Evolutionary conservation across 2,329 filamentous ascomycete genomes (phyloP), one percentile per base, ranked within the genome.

Genomic region (Nannizziopsis barbatae): DNA sequence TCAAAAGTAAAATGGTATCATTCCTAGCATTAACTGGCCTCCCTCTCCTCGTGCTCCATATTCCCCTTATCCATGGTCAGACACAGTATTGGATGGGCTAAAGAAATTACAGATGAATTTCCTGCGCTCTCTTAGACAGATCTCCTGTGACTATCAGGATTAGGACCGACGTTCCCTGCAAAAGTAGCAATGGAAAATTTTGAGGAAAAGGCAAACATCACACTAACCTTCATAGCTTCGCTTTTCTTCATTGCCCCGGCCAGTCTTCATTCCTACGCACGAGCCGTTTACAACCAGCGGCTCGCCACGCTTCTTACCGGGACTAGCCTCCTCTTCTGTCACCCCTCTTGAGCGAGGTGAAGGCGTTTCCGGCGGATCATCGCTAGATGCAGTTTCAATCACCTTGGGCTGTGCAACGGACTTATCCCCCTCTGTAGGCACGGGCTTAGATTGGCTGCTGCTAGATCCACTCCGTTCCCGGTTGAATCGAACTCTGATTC

Each of bases 231-330:
- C 48, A 42, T 39, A 44, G 4, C 40, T 44, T 37, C 32, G 18
- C 22, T 48, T 45, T 17, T 53, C 45, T 22, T 42, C 36, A 7
- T 40, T 41, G 10, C 32, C 36, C 33, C 45, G 15, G 15, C 44
- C 50, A 11, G 53, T 53, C 17, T 54, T 56, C 30, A 50, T 47
- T 15, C 60, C 57, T 17, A 56, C 47, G 10, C 57, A 57, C 15
- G 62, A 65, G 15, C 62, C 62, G 48, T 65, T 65, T 7, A 65
- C 58, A 8, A 65, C 62, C 38, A 65, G 51, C 9, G 62, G 62
- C 42, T 58, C 57, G 30, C 55, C 57, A 27, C 51, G 53, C n/a
- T 56, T 56, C 42, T 49, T 52, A n/a, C 47, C 41, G 20, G 37
- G 40, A 10, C 36, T 40, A 9, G 47, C 46, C 18, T 49, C 47